Evolutionary conservation across 805 yeast species (phyloP).

Genomic region (Lipomyces sp.): DNA sequence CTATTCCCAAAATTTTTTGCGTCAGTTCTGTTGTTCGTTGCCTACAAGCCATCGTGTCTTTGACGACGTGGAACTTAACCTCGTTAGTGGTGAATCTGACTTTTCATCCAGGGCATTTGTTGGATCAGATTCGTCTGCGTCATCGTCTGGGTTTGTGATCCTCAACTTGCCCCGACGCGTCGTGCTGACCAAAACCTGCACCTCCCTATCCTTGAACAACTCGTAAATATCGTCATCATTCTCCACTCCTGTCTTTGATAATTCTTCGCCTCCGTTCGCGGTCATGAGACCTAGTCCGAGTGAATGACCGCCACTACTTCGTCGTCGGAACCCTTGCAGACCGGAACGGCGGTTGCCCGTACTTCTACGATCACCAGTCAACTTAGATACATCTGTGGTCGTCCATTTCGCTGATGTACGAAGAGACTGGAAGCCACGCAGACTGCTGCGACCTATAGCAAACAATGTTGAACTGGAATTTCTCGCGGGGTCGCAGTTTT

Average conservation of each 20-base stretch:
- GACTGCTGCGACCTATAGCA: conserved; percentile 17
- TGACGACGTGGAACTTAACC: conserved; percentile 8
- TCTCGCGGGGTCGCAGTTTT: neutral
- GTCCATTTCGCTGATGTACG: conserved; percentile 14
- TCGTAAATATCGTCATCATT: conserved; percentile 37
- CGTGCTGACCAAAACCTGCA: conserved; percentile 72
- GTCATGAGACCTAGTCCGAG: neutral
- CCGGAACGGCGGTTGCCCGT: neutral
- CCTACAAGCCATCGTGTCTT: conserved; percentile 21
- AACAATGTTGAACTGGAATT: conserved; percentile 4
- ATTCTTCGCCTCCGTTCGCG: neutral
- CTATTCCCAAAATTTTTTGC: neutral
- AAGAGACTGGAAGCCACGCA: conserved; percentile 6
- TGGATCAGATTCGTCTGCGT: conserved; percentile 23
- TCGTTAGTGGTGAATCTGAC: conserved; percentile 2
- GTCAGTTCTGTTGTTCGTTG: neutral
- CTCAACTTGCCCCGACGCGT: conserved; percentile 63
- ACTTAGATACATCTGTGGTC: neutral
- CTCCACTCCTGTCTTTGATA: conserved; percentile 11
- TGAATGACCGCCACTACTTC: conserved; percentile 17
- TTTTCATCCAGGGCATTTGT: neutral
- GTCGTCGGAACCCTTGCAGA: conserved; percentile 21
- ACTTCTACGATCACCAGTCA: neutral
- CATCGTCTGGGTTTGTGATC: conserved; percentile 64
- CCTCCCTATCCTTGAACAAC: conserved; percentile 59